Evolutionary conservation across 257 asterid genomes (phyloP), one percentile per base, ranked within the genome.

Genomic region (Fraxinus anomala): DNA sequence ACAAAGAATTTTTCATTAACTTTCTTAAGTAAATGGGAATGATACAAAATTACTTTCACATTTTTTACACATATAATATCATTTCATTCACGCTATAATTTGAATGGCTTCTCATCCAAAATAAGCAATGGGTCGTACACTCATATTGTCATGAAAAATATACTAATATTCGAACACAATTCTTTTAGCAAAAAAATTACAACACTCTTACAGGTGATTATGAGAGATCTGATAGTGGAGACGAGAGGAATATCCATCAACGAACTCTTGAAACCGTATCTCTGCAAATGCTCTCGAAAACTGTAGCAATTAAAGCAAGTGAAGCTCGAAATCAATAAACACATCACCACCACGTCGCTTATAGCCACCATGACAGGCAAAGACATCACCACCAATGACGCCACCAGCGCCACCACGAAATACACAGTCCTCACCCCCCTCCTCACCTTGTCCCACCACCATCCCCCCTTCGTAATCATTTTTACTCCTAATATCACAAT

Each of bases 261-360:
- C 61, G 99, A 95, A 89, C 87, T 93, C 97, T 80, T 95, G 89
- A 95, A 95, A 21, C 88, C 79, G 73, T 95, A 95, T 87, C 94
- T 89, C 81, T 72, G 80, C 88, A 91, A 90, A 88, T 95, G 97
- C 80, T 91, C 93, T 84, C 81, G 84, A 74, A 89, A 84, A 75
- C 87, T 86, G 42, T 86, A 85, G 81, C 97, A 91, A 56, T 78
- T 89, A 0, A 95, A 86, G 81, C 99, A 95, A 49, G 96, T 86
- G 78, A 95, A 95, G 91, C 96, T 91, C 73, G 90, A 85, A 72
- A 95, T 76, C 40, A 95, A 73, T 81, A 90, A 70, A 68, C 90
- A 91, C 1, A 95, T 97, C 85, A 90, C 88, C 73, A 91, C 76
- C 42, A 89, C 92, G 81, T 95, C 99, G 67, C 85, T 79, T 23